Percentiles rank a stretch among this genome's conserved stretches.
Conservation (phyloP, 2,329 filamentous ascomycete genomes). For the Fusarium sp. region DNA sequence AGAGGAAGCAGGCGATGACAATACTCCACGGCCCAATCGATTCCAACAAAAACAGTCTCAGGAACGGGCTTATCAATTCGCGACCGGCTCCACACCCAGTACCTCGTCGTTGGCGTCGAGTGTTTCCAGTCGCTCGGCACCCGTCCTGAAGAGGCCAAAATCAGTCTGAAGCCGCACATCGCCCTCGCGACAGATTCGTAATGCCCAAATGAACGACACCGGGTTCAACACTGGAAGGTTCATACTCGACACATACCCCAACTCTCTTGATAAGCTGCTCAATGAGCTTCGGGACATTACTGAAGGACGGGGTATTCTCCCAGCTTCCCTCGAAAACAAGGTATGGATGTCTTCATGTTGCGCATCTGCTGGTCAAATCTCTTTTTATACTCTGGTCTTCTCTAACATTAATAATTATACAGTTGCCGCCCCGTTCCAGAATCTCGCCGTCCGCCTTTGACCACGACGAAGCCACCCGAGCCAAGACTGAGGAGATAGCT, state of each 20-base stretch:
- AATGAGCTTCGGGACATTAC: slow-evolving; percentile 4
- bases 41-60: not conserved
- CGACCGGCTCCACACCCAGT: not conserved
- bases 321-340: slow-evolving; percentile 14
- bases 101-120: slow-evolving; percentile 6
- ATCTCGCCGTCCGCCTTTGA: slow-evolving; percentile 15
- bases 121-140: not conserved
- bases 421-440: slow-evolving; percentile 10
- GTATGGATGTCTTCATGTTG: not conserved
- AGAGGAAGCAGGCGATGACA: slow-evolving; percentile 4
- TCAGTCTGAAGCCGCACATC: slow-evolving; percentile 11
- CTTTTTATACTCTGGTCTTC: not conserved
- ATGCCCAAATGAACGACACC: slow-evolving; percentile 17
- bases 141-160: not conserved
- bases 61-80: not conserved
- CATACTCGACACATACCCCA: slow-evolving; percentile 5
- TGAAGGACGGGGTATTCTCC: slow-evolving; percentile 6
- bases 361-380: not conserved
- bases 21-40: slow-evolving; percentile 5
- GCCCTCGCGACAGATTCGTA: slow-evolving; percentile 15
- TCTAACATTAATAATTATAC: not conserved
- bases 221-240: slow-evolving; percentile 15
- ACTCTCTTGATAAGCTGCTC: slow-evolving; percentile 12
- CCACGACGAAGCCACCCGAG: slow-evolving; percentile 10
- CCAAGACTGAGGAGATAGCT: slow-evolving; percentile 1